Percentiles rank a stretch among this genome's conserved stretches.
These are phyloP conservation scores for Nemania sp. DNA, from an alignment of 2,329 filamentous ascomycete species.

Conservation along the genomic window DNA sequence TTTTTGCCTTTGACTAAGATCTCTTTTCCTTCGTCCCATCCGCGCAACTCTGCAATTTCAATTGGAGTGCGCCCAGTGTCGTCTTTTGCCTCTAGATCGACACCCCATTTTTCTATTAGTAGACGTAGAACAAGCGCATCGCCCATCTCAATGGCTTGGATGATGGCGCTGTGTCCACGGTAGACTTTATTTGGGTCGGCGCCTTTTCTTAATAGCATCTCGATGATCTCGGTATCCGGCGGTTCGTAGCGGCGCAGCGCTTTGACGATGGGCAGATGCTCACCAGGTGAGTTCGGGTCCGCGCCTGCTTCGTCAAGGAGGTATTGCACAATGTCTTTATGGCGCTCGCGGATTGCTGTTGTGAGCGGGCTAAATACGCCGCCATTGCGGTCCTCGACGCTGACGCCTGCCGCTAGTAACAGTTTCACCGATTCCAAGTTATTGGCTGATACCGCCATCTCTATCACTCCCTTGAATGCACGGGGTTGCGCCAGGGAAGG, in stretches of 20 bases:
- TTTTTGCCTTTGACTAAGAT: constrained; percentile 55
- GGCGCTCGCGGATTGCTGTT: constrained; percentile 73
- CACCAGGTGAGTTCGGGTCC: constrained; percentile 74
- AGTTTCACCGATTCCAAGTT: constrained; percentile 76
- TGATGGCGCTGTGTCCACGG: constrained; percentile 73
- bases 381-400: constrained; percentile 77
- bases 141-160: constrained; percentile 74
- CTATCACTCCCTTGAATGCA: constrained; percentile 74
- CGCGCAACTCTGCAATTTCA: constrained; percentile 68
- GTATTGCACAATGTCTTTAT: constrained; percentile 70
- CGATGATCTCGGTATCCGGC: constrained; percentile 69
- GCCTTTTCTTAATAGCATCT: constrained; percentile 71
- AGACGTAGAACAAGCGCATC: constrained; percentile 66
- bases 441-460: constrained; percentile 75
- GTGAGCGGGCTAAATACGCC: constrained; percentile 79
- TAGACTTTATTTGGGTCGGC: constrained; percentile 77
- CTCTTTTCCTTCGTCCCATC: constrained; percentile 68
- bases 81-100: constrained; percentile 65
- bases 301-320: constrained; percentile 72
- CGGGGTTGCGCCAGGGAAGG: constrained; percentile 68
- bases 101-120: constrained; percentile 61
- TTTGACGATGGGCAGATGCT: constrained; percentile 78
- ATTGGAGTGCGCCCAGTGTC: constrained; percentile 66
- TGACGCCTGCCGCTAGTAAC: constrained; percentile 72
- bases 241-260: constrained; percentile 70